These are phyloP conservation scores for Globisporangium parvum DNA, from an alignment of 352 stramenopile genomes.

Conservation along the genomic window DNA sequence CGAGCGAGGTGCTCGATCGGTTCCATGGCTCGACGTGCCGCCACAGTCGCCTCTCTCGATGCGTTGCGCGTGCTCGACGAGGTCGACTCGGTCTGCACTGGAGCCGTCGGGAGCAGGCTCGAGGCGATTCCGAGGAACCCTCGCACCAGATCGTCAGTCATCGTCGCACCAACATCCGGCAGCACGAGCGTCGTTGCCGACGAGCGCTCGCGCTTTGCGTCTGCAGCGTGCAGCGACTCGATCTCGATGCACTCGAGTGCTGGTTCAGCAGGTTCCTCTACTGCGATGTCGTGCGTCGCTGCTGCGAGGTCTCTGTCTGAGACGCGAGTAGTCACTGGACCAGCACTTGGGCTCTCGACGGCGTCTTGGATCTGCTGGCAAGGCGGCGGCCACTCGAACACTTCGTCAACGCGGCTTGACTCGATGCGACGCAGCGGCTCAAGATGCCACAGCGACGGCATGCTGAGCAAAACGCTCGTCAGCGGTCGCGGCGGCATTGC, in stretches of 20 bases:
- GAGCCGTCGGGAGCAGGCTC: not conserved
- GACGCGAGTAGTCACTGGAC: no score
- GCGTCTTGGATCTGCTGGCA: no score
- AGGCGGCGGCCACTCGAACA: slow-evolving; percentile 1
- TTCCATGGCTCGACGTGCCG: not conserved
- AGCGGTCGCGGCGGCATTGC: slow-evolving; percentile 1
- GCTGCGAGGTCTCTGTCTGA: no score
- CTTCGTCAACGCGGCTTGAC: slow-evolving; percentile 13
- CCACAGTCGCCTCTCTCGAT: no score
- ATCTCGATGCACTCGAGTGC: no score
- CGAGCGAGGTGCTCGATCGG: slow-evolving; percentile 28
- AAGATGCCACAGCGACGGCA: slow-evolving; percentile 26
- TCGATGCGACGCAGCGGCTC: not conserved
- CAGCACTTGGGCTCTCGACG: no score
- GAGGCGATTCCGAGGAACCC: slow-evolving; percentile 9
- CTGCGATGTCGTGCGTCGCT: no score
- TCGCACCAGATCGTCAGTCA: slow-evolving; percentile 10
- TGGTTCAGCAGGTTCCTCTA: no score
- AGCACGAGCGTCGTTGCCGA: slow-evolving; percentile 2
- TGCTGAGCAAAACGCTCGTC: slow-evolving; percentile 27
- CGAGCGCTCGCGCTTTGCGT: not conserved
- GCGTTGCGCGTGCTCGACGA: no score
- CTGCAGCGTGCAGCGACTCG: not conserved
- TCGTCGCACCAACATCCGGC: slow-evolving; percentile 1
- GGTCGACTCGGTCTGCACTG: slow-evolving; percentile 2